Percentiles rank a stretch among this genome's conserved stretches.
These are phyloP conservation scores for Gracilaria caudata DNA, from an alignment of 23 red algal species.

Conservation along the genomic window DNA sequence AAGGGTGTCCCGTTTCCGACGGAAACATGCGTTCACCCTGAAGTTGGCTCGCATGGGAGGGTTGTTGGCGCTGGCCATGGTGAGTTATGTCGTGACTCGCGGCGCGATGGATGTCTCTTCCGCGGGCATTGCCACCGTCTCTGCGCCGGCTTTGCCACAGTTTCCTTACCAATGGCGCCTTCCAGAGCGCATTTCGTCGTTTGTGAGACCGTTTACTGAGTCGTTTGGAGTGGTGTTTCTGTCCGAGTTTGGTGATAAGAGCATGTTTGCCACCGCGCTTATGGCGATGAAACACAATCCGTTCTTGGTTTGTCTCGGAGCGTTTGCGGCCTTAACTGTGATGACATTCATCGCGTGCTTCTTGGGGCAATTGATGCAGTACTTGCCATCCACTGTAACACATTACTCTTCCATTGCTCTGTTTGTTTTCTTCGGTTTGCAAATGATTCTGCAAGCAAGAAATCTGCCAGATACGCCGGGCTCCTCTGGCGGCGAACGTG, in stretches of 20 bases:
- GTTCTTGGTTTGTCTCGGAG: constrained; percentile 78
- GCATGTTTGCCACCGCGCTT: constrained; percentile 97
- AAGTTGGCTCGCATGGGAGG: constrained; percentile 44
- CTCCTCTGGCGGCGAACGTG: constrained; percentile 51
- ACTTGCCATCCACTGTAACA: constrained; percentile 81
- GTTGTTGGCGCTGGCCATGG: constrained; percentile 14
- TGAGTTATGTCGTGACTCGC: constrained; percentile 27
- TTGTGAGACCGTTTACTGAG: constrained; percentile 76
- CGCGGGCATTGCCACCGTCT: constrained; percentile 22
- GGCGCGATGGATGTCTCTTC: constrained; percentile 17
- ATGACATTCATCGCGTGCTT: constrained; percentile 98
- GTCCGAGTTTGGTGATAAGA: constrained; percentile 97
- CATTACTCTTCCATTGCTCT: constrained; percentile 80
- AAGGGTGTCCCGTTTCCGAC: constrained; percentile 19
- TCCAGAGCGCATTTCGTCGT: constrained; percentile 20
- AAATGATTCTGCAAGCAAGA: constrained; percentile 83
- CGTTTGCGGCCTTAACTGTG: constrained; percentile 83
- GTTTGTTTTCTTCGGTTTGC: constrained; percentile 87
- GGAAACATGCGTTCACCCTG: constrained; percentile 9
- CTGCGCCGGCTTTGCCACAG: constrained; percentile 38
- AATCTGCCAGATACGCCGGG: constrained; percentile 58
- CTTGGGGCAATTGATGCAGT: constrained; percentile 89
- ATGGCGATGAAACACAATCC: constrained; percentile 92
- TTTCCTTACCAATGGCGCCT: not conserved
- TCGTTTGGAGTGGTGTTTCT: constrained; percentile 94